phyloP scores from a whole-genome alignment of 2,329 filamentous ascomycete species.

The Colletotrichum scovillei region DNA sequence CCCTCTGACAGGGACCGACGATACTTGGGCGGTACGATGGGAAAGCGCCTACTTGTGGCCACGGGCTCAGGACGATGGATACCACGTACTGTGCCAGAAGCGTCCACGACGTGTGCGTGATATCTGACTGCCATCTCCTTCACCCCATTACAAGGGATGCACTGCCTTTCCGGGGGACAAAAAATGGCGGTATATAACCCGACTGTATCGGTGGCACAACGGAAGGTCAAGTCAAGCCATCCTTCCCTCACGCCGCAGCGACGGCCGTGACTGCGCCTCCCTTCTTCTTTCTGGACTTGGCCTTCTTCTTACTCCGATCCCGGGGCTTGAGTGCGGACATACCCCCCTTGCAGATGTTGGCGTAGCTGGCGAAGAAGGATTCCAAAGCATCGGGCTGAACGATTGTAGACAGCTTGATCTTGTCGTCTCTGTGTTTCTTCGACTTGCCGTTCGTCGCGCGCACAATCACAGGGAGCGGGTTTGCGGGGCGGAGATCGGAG shows the following conservation, averaged over 20 bases:
- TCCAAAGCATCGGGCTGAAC: constrained; percentile 83
- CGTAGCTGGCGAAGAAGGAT: constrained; percentile 84
- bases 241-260: not conserved
- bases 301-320: constrained; percentile 88
- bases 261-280: constrained; percentile 3
- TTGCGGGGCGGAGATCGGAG: constrained; percentile 68
- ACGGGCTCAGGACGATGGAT: not conserved
- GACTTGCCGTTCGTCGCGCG: constrained; percentile 85
- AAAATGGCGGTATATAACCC: not conserved
- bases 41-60: not conserved
- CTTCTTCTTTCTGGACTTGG: constrained; percentile 81
- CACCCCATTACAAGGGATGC: not conserved
- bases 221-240: not conserved
- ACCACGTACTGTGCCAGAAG: not conserved
- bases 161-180: not conserved
- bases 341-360: constrained; percentile 88
- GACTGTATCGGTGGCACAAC: not conserved
- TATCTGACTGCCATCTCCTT: not conserved
- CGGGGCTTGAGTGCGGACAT: constrained; percentile 94
- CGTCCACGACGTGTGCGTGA: not conserved
- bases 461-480: constrained; percentile 79
- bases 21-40: not conserved
- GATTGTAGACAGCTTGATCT: constrained; percentile 84
- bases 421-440: constrained; percentile 65
- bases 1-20: not conserved